A percentile compares a stretch with the other conserved stretches of the same genome.
phyloP scores from a whole-genome alignment of 441 rosid species.

The Euphorbia schlechtendalii region DNA sequence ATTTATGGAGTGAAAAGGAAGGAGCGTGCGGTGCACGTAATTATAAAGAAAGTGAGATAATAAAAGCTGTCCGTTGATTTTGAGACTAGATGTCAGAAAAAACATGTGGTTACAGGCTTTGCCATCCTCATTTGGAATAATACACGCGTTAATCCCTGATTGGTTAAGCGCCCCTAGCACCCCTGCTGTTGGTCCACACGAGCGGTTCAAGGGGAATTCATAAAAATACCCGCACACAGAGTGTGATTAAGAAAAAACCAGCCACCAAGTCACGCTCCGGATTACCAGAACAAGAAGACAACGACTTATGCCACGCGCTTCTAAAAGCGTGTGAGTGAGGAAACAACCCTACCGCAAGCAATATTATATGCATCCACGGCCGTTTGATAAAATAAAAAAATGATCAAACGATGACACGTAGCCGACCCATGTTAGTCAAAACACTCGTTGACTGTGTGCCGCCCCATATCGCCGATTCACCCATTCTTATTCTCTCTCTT shows the following conservation, averaged over 20 bases:
- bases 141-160: not conserved
- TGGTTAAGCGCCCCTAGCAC: not conserved
- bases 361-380: constrained; percentile 12
- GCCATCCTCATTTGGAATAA: not conserved
- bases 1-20: not conserved
- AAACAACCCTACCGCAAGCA: not conserved
- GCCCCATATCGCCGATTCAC: constrained; percentile 10
- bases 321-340: not conserved
- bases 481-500: not conserved
- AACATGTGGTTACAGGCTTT: constrained; percentile 14
- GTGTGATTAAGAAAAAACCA: not conserved
- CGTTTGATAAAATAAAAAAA: constrained; percentile 20
- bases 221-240: not conserved
- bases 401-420: constrained; percentile 32
- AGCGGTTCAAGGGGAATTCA: constrained; percentile 14
- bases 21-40: constrained; percentile 10
- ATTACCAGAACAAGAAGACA: constrained; percentile 7
- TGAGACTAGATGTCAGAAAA: constrained; percentile 13
- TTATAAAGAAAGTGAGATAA: not conserved
- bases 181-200: constrained; percentile 11
- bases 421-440: constrained; percentile 32
- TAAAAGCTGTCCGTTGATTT: constrained; percentile 12
- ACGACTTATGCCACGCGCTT: constrained; percentile 7
- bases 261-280: constrained; percentile 11
- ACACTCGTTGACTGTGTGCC: constrained; percentile 34